These are phyloP conservation scores for Candida tallmaniae DNA, from an alignment of 805 yeast species.

Conservation along the genomic window DNA sequence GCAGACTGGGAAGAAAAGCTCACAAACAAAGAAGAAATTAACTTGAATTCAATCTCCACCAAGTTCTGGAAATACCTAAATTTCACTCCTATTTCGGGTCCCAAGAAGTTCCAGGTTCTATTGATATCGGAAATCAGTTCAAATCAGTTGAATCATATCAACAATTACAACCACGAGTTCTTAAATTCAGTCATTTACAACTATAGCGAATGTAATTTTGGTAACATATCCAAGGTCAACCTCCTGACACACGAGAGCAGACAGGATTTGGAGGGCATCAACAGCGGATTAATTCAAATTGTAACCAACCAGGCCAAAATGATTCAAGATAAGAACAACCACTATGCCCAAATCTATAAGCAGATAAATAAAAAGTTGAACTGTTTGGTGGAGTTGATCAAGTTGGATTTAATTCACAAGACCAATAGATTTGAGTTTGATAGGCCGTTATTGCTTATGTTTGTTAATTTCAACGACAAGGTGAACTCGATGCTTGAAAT, in stretches of 20 bases:
- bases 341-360: slow-evolving; percentile 25
- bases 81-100: slow-evolving; percentile 48
- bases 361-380: slow-evolving; percentile 26
- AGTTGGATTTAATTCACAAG: slow-evolving; percentile 35
- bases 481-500: slow-evolving; percentile 45
- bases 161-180: slow-evolving; percentile 31
- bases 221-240: slow-evolving; percentile 33
- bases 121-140: slow-evolving; percentile 33
- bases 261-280: slow-evolving; percentile 23
- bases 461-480: slow-evolving; percentile 41
- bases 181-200: slow-evolving; percentile 37
- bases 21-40: slow-evolving; percentile 31
- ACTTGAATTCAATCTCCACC: slow-evolving; percentile 41
- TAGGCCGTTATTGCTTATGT: slow-evolving; percentile 47
- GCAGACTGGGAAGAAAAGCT: neutral
- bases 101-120: slow-evolving; percentile 50
- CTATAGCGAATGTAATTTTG: slow-evolving; percentile 48
- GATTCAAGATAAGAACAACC: slow-evolving; percentile 7
- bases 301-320: slow-evolving; percentile 15
- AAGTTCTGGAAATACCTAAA: slow-evolving; percentile 55
- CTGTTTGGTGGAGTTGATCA: slow-evolving; percentile 32
- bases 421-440: slow-evolving; percentile 40
- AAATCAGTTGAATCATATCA: slow-evolving; percentile 12
- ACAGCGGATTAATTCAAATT: slow-evolving; percentile 23
- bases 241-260: slow-evolving; percentile 24